Conservation (phyloP, 2,329 filamentous ascomycete genomes). For the Fusarium burgessii region DNA sequence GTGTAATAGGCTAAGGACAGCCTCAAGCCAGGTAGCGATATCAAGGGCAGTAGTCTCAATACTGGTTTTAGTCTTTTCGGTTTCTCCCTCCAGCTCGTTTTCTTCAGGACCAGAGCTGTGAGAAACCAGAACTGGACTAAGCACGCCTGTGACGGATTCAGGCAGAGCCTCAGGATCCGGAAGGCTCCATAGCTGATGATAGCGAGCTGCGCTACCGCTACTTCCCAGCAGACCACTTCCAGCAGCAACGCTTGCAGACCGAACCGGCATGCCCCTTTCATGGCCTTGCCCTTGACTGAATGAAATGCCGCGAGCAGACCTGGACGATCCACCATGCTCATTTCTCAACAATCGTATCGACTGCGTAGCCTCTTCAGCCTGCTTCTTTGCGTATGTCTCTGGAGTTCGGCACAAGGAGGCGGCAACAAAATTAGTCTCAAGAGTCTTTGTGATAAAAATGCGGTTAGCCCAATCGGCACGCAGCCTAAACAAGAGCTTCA, state of each 20-base stretch:
- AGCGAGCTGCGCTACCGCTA: conserved; percentile 48
- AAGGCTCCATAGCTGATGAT: conserved; percentile 68
- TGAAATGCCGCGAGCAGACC: conserved; percentile 64
- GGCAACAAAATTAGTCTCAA: conserved; percentile 80
- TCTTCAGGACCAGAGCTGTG: conserved; percentile 43
- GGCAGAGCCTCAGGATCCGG: conserved; percentile 69
- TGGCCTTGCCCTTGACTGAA: conserved; percentile 61
- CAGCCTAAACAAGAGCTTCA: conserved; percentile 84
- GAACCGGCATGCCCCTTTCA: conserved; percentile 57
- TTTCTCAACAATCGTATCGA: conserved; percentile 58
- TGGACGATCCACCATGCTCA: conserved; percentile 55
- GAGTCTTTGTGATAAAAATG: conserved; percentile 76
- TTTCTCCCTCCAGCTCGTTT: conserved; percentile 3
- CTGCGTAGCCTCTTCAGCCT: conserved; percentile 64
- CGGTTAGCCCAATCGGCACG: conserved; percentile 84
- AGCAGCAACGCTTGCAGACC: conserved; percentile 56
- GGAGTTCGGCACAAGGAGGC: conserved; percentile 76
- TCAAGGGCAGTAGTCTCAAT: conserved; percentile 63
- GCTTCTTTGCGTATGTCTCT: conserved; percentile 62
- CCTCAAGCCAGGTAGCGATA: conserved; percentile 79
- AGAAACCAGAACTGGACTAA: conserved; percentile 66
- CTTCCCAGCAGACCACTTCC: conserved; percentile 49
- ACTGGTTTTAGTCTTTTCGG: conserved; percentile 39
- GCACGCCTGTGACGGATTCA: conserved; percentile 56
- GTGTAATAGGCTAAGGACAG: conserved; percentile 77